Percentiles rank a stretch among this genome's conserved stretches.
phyloP scores from a whole-genome alignment of 2,329 filamentous ascomycete genomes.

The Pestalotiopsis sp. region DNA sequence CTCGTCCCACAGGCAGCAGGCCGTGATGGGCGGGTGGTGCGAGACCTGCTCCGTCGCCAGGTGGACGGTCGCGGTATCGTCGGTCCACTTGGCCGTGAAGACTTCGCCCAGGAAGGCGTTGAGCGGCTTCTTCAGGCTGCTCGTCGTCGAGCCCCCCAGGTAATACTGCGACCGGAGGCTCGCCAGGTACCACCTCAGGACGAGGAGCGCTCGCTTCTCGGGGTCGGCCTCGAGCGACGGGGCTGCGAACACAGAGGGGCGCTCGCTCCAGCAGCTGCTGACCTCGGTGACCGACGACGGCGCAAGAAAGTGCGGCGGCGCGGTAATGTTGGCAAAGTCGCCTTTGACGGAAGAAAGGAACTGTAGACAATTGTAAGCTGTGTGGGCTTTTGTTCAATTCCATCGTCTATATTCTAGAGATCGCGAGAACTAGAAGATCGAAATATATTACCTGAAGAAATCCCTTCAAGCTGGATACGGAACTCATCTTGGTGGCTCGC shows the following conservation, averaged over 20 bases:
- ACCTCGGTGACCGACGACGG: constrained; percentile 2
- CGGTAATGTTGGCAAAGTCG: background rate
- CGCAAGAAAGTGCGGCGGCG: constrained; percentile 2
- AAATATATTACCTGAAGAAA: background rate
- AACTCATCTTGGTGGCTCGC: background rate
- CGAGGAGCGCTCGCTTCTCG: constrained; percentile 5
- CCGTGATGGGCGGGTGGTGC: constrained; percentile 32
- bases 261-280: constrained; percentile 3
- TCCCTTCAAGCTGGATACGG: background rate
- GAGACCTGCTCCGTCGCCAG: constrained; percentile 30
- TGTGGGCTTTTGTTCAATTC: background rate
- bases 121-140: constrained; percentile 4
- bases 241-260: background rate
- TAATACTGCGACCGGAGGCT: background rate
- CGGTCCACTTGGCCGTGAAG: background rate
- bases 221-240: background rate
- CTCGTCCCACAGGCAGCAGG: constrained; percentile 27
- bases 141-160: background rate
- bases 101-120: constrained; percentile 5
- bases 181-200: background rate
- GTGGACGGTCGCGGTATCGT: constrained; percentile 17
- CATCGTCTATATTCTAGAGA: too few species aligned
- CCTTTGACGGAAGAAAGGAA: background rate
- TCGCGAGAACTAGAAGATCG: too few species aligned
- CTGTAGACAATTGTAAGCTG: background rate